Evolutionary conservation across 148 eudicot species (phyloP), one percentile per base, ranked within the genome.

Genomic region (Rhododendron molle): DNA sequence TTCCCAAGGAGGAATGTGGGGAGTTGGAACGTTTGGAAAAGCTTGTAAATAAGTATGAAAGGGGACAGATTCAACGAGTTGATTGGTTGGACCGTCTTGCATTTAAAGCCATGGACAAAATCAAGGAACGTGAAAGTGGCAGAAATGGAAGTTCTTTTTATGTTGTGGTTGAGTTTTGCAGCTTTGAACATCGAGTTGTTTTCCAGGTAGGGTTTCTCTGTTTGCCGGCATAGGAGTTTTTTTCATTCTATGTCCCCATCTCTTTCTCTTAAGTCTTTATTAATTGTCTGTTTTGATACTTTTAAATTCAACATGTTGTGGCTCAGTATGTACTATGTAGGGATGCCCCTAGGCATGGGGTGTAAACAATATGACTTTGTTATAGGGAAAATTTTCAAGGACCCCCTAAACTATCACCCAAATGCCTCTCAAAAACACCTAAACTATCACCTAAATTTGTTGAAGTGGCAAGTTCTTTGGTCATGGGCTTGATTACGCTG

Each of bases 21-120:
- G 99, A 97, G 89, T 87, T 97, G 85, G 99, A 97, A 85, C 99
- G 98, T 71, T 87, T 97, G 85, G 98, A 97, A 87, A 97, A 97
- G 92, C 99, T 95, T 88, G 91, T 94, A 89, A 95, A 94, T 86
- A 97, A 97, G 88, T 97, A 97, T 89, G 99, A 97, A 90, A 93
- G 99, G 89, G 98, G 95, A 54, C 97, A 91, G 89, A 93, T 97
- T 89, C 99, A 94, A 89, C 95, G 98, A 83, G 92, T 97, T 84
- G 99, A 97, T 92, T 97, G 99, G 99, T 90, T 95, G 82, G 99
- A 97, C 87, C 95, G 97, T 62, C 94, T 96, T 67, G 92, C 99
- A 83, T 95, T 97, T 86, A 93, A 93, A 90, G 88, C 98, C 32
- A 93, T 97, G 90, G 98, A 97, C 80, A 97, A 92, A 86, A 94